Conservation (phyloP, 1,284 basidiomycete genomes). For the Salmacisia buchloeana region DNA sequence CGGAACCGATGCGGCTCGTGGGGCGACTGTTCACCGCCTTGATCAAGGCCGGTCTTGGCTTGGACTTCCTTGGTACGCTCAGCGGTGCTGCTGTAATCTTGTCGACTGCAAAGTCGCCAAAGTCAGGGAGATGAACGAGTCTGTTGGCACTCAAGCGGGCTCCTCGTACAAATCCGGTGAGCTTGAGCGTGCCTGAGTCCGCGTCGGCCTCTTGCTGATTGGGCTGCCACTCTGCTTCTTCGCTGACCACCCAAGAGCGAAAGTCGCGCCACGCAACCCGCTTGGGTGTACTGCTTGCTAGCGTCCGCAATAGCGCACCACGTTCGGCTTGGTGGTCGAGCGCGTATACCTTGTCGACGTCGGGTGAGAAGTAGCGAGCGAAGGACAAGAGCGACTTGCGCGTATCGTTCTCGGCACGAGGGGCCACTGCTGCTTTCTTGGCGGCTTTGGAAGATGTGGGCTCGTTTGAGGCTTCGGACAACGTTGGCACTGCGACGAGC, state of each 20-base stretch:
- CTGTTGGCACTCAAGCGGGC: slow-evolving; percentile 72
- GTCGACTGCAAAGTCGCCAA: slow-evolving; percentile 79
- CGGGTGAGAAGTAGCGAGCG: slow-evolving; percentile 87
- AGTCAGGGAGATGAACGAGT: slow-evolving; percentile 79
- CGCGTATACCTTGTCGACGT: slow-evolving; percentile 61
- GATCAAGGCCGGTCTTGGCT: slow-evolving; percentile 8
- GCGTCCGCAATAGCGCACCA: slow-evolving; percentile 57
- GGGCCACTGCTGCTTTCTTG: slow-evolving; percentile 28
- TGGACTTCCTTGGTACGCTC: slow-evolving; percentile 1
- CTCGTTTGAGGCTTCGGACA: no score
- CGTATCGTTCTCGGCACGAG: slow-evolving; percentile 39
- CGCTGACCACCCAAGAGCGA: slow-evolving; percentile 72
- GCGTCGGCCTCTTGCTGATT: slow-evolving; percentile 53
- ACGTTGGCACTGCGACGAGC: slow-evolving; percentile 58
- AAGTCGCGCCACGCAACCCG: slow-evolving; percentile 77
- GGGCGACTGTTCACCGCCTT: slow-evolving; percentile 13
- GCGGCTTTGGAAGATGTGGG: slow-evolving; percentile 21
- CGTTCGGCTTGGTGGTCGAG: slow-evolving; percentile 64
- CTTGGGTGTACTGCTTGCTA: slow-evolving; percentile 46
- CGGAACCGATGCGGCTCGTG: slow-evolving; percentile 3
- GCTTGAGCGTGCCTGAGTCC: slow-evolving; percentile 56
- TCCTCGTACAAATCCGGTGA: slow-evolving; percentile 81
- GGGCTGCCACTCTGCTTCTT: slow-evolving; percentile 53
- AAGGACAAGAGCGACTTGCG: slow-evolving; percentile 53
- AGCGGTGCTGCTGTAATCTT: slow-evolving; percentile 57